Evolutionary conservation across 2,329 filamentous ascomycete species (phyloP), one percentile per base, ranked within the genome.

Genomic region (Monilinia vaccinii-corymbosi): DNA sequence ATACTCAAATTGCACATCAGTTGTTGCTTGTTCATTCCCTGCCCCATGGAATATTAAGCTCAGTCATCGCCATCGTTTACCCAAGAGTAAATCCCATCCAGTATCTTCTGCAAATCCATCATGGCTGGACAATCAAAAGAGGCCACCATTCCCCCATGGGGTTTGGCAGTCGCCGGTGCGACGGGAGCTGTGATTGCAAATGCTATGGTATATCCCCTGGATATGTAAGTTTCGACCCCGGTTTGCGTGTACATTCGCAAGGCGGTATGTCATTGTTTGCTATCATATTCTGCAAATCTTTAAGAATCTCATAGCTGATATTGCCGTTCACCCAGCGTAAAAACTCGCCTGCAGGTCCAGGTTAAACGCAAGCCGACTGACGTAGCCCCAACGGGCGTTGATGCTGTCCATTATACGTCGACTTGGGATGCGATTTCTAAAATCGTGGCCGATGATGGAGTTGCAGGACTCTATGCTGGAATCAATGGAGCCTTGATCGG

Each of bases 311-410:
- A 56, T 62, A 48, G 13, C 36, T 45, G 32, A 31, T 36, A 16
- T 49, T 42, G 23, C 23, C 28, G 49, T 50, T 47, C n/a, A 44
- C 46, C 28, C 71, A 97, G 92, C 69, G 89, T 99, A 69, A 99
- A 99, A 78, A 99, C 94, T 52, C 87, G 91, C 61, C 81, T 99
- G 36, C 94, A 99, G 76, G 93, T 97, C 34, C 94, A 99, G 75
- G 86, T 96, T 58, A 95, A 92, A 70, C 75, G 76, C 63, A 78
- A 79, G 64, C 68, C 76, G 50, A 79, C 76, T 55, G 73, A 76
- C 50, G 71, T 71, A 51, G 72, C 70, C 45, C 75, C 78, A 61
- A 77, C 72, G 45, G 70, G 72, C 46, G 72, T 71, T 63, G 75
- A 81, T 63, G 78, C 85, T 53, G 79, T 82, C 60, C 91, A 96